These are phyloP conservation scores for Calonectria montana DNA, from an alignment of 2,329 filamentous ascomycete species.

Conservation along the genomic window DNA sequence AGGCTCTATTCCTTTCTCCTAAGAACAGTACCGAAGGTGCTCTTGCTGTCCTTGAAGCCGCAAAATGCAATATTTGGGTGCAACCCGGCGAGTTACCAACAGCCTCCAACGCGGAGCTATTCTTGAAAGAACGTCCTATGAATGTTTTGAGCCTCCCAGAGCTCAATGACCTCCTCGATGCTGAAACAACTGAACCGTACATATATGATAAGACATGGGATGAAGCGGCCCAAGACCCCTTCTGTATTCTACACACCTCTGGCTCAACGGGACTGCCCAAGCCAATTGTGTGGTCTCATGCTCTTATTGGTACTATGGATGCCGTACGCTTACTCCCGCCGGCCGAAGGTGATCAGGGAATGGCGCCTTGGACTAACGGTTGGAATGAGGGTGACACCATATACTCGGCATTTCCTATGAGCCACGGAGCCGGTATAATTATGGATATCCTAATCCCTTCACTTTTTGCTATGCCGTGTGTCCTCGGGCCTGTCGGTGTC, in stretches of 20 bases:
- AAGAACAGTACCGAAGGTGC: slow-evolving; percentile 49
- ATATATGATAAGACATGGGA: slow-evolving; percentile 47
- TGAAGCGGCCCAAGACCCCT: slow-evolving; percentile 47
- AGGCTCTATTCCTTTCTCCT: slow-evolving; percentile 49
- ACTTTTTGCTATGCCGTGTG: slow-evolving; percentile 48
- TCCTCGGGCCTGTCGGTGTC: slow-evolving; percentile 49
- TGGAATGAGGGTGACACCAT: slow-evolving; percentile 45
- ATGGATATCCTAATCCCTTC: slow-evolving; percentile 54
- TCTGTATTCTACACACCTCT: slow-evolving; percentile 55
- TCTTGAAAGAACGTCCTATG: slow-evolving; percentile 41
- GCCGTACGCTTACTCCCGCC: slow-evolving; percentile 49
- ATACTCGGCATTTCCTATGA: slow-evolving; percentile 52
- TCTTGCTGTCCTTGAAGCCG: slow-evolving; percentile 46
- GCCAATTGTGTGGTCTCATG: slow-evolving; percentile 50
- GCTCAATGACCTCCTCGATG: slow-evolving; percentile 43
- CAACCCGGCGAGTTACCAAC: slow-evolving; percentile 30
- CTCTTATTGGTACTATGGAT: slow-evolving; percentile 49
- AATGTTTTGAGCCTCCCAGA: slow-evolving; percentile 43
- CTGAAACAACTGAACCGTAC: slow-evolving; percentile 32
- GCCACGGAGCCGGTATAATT: slow-evolving; percentile 52
- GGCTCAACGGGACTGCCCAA: slow-evolving; percentile 57
- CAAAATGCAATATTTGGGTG: slow-evolving; percentile 47
- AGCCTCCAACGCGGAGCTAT: slow-evolving; percentile 31
- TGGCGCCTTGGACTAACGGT: slow-evolving; percentile 43
- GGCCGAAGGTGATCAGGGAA: slow-evolving; percentile 41